Evolutionary conservation across 2,329 filamentous ascomycete species (phyloP).

Genomic region (Dactylonectria macrodidyma): DNA sequence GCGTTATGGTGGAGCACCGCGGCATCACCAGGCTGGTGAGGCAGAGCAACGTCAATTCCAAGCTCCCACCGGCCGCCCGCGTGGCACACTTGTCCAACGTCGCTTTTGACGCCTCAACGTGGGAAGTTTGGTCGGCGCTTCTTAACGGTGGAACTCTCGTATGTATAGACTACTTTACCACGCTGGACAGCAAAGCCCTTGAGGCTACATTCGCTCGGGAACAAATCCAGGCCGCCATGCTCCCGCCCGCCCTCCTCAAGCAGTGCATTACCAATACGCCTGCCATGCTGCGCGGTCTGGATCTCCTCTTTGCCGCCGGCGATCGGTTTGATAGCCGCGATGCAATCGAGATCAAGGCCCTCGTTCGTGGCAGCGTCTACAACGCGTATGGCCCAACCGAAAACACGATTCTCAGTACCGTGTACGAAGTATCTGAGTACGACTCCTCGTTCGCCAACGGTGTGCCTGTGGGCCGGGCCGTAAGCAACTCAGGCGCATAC

Average conservation of each 20-base stretch:
- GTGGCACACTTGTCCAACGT: conserved; percentile 31
- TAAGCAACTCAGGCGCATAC: conserved; percentile 40
- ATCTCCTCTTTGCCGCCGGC: conserved; percentile 34
- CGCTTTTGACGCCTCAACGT: conserved; percentile 30
- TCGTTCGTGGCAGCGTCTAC: conserved; percentile 13
- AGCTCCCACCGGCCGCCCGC: neutral
- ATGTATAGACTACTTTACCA: conserved; percentile 30
- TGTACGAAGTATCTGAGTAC: conserved; percentile 2
- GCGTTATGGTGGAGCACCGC: conserved; percentile 14
- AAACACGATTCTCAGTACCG: conserved; percentile 29
- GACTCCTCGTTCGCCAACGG: conserved; percentile 26
- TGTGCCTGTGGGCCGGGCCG: conserved; percentile 38
- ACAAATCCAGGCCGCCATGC: conserved; percentile 18
- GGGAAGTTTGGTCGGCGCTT: conserved; percentile 23
- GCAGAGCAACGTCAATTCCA: conserved; percentile 6
- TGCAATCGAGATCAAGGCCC: neutral
- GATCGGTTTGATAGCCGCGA: conserved; percentile 20
- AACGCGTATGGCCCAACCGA: conserved; percentile 41
- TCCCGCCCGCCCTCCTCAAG: conserved; percentile 40
- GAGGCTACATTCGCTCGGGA: conserved; percentile 30
- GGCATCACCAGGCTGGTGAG: conserved; percentile 19
- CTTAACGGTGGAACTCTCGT: conserved; percentile 29
- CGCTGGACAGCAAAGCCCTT: conserved; percentile 20
- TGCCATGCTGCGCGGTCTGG: conserved; percentile 1
- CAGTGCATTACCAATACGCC: conserved; percentile 35